Evolutionary conservation across 2,329 filamentous ascomycete species (phyloP).

Genomic region (Bisporella sp.): DNA sequence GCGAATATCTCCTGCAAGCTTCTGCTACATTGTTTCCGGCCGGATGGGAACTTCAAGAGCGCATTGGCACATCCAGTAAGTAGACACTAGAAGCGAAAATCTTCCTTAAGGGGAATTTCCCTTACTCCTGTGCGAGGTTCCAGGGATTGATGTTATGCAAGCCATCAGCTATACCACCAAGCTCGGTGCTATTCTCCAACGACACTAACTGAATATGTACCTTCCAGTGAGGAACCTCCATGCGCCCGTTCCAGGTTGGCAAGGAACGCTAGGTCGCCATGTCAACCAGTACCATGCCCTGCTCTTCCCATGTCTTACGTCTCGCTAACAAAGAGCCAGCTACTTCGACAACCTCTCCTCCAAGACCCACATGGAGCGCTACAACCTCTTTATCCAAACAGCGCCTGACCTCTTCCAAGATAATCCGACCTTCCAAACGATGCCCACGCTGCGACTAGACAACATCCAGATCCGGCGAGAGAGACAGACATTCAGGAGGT

Average conservation of each 20-base stretch:
- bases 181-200: too few relatives aligned
- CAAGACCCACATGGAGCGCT: slow-evolving; percentile 38
- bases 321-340: neutral
- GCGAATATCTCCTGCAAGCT: slow-evolving; percentile 40
- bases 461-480: slow-evolving; percentile 41
- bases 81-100: too few relatives aligned
- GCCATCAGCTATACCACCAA: too few relatives aligned
- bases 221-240: too few relatives aligned
- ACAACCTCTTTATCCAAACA: slow-evolving; percentile 43
- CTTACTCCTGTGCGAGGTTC: too few relatives aligned
- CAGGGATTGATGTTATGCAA: too few relatives aligned
- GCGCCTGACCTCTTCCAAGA: slow-evolving; percentile 38
- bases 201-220: too few relatives aligned
- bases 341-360: slow-evolving; percentile 39
- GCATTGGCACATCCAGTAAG: slow-evolving; percentile 34
- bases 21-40: slow-evolving; percentile 46
- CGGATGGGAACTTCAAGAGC: slow-evolving; percentile 41
- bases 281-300: slow-evolving; percentile 32
- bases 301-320: slow-evolving; percentile 8
- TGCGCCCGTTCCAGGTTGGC: slow-evolving; percentile 38
- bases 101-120: too few relatives aligned
- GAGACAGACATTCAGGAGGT: slow-evolving; percentile 40
- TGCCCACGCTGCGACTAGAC: slow-evolving; percentile 19
- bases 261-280: slow-evolving; percentile 35
- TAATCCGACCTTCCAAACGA: slow-evolving; percentile 26